Evolutionary conservation across 2,329 filamentous ascomycete species (phyloP).

Genomic region (Pestalotiopsis sp.): DNA sequence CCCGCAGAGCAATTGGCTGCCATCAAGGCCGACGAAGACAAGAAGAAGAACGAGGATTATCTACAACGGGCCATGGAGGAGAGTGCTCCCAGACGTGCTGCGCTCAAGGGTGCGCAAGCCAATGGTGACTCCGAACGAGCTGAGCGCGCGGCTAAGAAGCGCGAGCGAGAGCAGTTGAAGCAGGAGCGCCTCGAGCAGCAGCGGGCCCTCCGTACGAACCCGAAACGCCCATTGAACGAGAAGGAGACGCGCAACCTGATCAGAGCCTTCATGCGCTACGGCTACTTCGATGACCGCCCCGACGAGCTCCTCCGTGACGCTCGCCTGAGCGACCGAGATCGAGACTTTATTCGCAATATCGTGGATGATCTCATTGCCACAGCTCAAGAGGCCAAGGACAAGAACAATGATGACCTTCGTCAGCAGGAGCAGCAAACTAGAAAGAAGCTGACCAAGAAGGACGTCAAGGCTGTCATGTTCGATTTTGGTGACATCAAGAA

Average conservation of each 20-base stretch:
- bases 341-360: constrained; percentile 75
- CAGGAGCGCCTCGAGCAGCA: constrained; percentile 77
- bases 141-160: constrained; percentile 67
- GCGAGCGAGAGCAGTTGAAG: constrained; percentile 66
- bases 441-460: constrained; percentile 90
- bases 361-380: constrained; percentile 72
- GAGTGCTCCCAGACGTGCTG: constrained; percentile 78
- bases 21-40: constrained; percentile 87
- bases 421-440: constrained; percentile 82
- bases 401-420: constrained; percentile 72
- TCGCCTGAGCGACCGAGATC: constrained; percentile 80
- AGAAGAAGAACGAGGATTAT: constrained; percentile 80
- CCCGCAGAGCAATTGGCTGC: constrained; percentile 88
- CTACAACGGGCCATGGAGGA: constrained; percentile 82
- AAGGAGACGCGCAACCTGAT: constrained; percentile 94
- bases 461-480: constrained; percentile 95
- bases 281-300: constrained; percentile 83
- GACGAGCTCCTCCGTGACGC: constrained; percentile 89
- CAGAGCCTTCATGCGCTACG: constrained; percentile 87
- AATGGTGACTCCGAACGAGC: constrained; percentile 61
- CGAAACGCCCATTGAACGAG: constrained; percentile 85
- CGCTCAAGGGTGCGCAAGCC: constrained; percentile 58
- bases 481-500: constrained; percentile 93
- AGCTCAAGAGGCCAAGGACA: constrained; percentile 62
- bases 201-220: constrained; percentile 75